A percentile compares a stretch with the other conserved stretches of the same genome.
Conservation (phyloP, 768 basidiomycete species). For the Tylopilus subfusipes region DNA sequence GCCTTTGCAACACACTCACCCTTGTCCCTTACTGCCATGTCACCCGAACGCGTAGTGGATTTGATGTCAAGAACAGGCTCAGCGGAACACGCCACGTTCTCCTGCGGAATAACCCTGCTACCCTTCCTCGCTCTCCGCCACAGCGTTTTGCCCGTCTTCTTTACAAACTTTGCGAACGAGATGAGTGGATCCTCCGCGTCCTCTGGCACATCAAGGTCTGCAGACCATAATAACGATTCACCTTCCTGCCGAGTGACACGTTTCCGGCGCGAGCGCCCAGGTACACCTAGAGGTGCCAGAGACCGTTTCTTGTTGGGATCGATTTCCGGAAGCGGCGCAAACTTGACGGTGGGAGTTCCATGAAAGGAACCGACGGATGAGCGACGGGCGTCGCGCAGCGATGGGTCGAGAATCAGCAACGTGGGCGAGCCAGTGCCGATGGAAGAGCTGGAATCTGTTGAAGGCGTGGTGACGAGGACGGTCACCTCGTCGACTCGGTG, state of each 20-base stretch:
- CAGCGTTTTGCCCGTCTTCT: slow-evolving; percentile 35
- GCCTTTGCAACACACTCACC: too few relatives aligned
- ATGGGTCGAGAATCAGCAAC: slow-evolving; percentile 7
- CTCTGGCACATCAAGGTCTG: slow-evolving; percentile 23
- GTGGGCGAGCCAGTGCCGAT: slow-evolving; percentile 11
- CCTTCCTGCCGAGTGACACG: slow-evolving; percentile 17
- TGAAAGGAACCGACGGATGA: slow-evolving; percentile 17
- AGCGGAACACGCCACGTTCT: slow-evolving; percentile 3
- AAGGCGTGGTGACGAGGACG: slow-evolving; percentile 6
- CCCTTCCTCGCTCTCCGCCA: slow-evolving; percentile 51
- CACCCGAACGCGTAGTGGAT: slow-evolving; percentile 24
- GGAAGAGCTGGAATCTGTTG: slow-evolving; percentile 18
- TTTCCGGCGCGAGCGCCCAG: slow-evolving; percentile 37
- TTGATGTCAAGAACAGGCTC: slow-evolving; percentile 21
- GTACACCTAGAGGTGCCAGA: slow-evolving; percentile 50
- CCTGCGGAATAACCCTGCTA: slow-evolving; percentile 14
- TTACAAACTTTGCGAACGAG: slow-evolving; percentile 49
- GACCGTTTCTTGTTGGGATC: slow-evolving; percentile 49
- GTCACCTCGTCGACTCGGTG: slow-evolving; percentile 20
- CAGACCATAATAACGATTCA: slow-evolving; percentile 17
- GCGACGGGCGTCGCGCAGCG: slow-evolving; percentile 6
- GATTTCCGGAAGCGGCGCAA: slow-evolving; percentile 56
- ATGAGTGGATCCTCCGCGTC: slow-evolving; percentile 47
- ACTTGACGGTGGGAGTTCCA: slow-evolving; percentile 42
- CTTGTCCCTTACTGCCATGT: slow-evolving; percentile 2